phyloP scores from a whole-genome alignment of 176 grass and related monocot species.

The Rhynchospora breviuscula region DNA sequence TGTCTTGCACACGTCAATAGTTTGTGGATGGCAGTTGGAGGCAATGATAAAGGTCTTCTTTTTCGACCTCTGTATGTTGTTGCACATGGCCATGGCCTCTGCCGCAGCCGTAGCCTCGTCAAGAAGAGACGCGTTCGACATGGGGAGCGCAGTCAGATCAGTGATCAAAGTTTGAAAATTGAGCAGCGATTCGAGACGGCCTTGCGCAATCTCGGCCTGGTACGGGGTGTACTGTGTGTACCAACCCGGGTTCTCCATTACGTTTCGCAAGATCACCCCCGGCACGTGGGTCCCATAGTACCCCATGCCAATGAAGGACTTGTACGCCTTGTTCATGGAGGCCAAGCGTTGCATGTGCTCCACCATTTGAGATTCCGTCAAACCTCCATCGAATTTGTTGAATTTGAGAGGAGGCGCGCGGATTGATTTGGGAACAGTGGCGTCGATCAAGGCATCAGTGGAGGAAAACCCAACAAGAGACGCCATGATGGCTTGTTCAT shows the following conservation, averaged over 20 bases:
- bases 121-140: constrained; percentile 97
- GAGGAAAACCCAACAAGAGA: constrained; percentile 52
- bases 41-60: constrained; percentile 91
- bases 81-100: constrained; percentile 99
- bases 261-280: constrained; percentile 66
- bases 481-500: constrained; percentile 67
- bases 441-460: constrained; percentile 73
- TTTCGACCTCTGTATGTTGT: constrained; percentile 68
- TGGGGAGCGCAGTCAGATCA: constrained; percentile 88
- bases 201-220: constrained; percentile 99
- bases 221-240: constrained; percentile 99
- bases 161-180: constrained; percentile 94
- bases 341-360: constrained; percentile 77
- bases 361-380: constrained; percentile 90
- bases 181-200: constrained; percentile 91
- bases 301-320: constrained; percentile 98
- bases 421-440: constrained; percentile 44
- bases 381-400: constrained; percentile 58
- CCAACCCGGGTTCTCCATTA: constrained; percentile 99
- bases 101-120: constrained; percentile 98
- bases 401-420: constrained; percentile 25
- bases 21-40: constrained; percentile 93
- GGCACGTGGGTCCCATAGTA: constrained; percentile 93
- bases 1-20: constrained; percentile 82
- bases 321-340: constrained; percentile 65